These are phyloP conservation scores for Amphibolis antarctica DNA, from an alignment of 106 monocot genomes.

Conservation along the genomic window DNA sequence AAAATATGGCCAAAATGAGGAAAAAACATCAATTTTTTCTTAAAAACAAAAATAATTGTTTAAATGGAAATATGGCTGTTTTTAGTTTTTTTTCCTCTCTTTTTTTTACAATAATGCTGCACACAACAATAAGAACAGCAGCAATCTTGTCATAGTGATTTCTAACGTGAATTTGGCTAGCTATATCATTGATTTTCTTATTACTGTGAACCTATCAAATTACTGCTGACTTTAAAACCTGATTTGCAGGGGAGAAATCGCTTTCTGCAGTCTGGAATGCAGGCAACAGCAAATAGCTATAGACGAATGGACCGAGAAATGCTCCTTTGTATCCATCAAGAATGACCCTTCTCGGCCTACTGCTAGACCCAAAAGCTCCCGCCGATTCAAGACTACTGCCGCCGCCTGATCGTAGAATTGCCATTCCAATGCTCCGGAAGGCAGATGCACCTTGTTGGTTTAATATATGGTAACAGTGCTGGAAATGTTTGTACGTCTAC, in stretches of 20 bases:
- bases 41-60: no score
- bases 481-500: no score
- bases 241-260: constrained; percentile 58
- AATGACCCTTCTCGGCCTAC: not conserved
- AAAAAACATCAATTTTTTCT: no score
- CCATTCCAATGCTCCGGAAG: not conserved
- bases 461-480: no score
- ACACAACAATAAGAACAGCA: no score
- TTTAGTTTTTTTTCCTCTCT: no score
- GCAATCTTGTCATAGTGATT: no score
- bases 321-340: constrained; percentile 7
- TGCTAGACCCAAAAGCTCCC: constrained; percentile 2
- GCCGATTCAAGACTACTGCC: not conserved
- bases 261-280: constrained; percentile 80
- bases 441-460: not conserved
- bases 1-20: no score
- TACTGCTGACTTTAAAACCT: no score
- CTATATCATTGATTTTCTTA: not conserved
- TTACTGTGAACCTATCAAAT: not conserved
- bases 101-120: no score
- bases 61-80: no score
- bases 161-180: no score
- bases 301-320: constrained; percentile 53
- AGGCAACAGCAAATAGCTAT: constrained; percentile 46
- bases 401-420: not conserved